These are phyloP conservation scores for Suzukiozyma palmioleophila DNA, from an alignment of 1,139 yeast genomes.

Conservation along the genomic window DNA sequence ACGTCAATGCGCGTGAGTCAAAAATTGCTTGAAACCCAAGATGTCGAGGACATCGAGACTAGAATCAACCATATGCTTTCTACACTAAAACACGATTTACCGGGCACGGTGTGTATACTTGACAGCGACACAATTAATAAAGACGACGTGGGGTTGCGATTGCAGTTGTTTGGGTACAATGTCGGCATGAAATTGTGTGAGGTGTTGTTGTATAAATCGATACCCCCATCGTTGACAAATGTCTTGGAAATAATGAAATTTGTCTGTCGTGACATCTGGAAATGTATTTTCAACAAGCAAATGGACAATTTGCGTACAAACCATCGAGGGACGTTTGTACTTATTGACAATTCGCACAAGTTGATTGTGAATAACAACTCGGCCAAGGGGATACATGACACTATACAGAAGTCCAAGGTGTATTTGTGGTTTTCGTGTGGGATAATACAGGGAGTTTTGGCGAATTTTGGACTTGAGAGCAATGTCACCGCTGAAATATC, in stretches of 20 bases:
- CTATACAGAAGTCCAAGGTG: slow-evolving; percentile 43
- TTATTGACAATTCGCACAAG: slow-evolving; percentile 63
- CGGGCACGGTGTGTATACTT: slow-evolving; percentile 41
- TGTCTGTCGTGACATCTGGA: slow-evolving; percentile 91
- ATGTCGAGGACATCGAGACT: slow-evolving; percentile 11
- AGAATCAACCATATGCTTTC: slow-evolving; percentile 22
- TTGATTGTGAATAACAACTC: slow-evolving; percentile 55
- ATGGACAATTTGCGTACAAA: slow-evolving; percentile 90
- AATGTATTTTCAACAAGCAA: slow-evolving; percentile 70
- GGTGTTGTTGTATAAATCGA: slow-evolving; percentile 51
- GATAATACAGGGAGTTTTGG: slow-evolving; percentile 71
- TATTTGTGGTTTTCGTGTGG: slow-evolving; percentile 84
- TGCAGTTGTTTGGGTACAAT: slow-evolving; percentile 67
- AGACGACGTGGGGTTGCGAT: slow-evolving; percentile 56
- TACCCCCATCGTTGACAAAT: slow-evolving; percentile 17
- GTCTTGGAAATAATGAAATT: slow-evolving; percentile 83
- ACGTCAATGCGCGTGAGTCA: slow-evolving; percentile 54
- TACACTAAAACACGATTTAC: slow-evolving; percentile 21
- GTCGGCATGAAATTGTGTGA: slow-evolving; percentile 76
- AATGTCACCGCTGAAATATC: slow-evolving; percentile 64
- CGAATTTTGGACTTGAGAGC: slow-evolving; percentile 66
- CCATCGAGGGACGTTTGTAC: slow-evolving; percentile 80
- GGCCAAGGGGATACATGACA: slow-evolving; percentile 42
- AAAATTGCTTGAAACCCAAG: slow-evolving; percentile 9
- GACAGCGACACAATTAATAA: slow-evolving; percentile 31